These are phyloP conservation scores for Castanea crenata DNA, from an alignment of 306 rosid species.

Conservation along the genomic window DNA sequence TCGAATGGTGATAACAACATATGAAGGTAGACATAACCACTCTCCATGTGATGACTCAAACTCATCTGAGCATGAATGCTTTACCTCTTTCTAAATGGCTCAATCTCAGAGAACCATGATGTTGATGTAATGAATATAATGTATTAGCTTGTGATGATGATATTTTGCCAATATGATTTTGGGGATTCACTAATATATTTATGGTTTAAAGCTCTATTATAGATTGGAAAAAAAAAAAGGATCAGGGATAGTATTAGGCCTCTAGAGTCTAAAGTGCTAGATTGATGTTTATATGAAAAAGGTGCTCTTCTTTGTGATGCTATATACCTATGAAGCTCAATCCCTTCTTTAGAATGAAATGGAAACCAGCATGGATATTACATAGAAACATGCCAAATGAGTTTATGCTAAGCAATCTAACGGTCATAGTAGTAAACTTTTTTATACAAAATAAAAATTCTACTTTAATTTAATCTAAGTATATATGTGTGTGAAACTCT, in stretches of 20 bases:
- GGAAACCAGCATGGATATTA: too few species aligned
- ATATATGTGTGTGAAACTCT: too few species aligned
- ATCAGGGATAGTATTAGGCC: background rate
- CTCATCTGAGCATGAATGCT: constrained; percentile 88
- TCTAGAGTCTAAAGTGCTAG: background rate
- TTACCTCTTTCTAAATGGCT: constrained; percentile 56
- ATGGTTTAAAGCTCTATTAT: background rate
- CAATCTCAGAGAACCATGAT: background rate
- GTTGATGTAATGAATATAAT: background rate
- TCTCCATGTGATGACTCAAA: constrained; percentile 87
- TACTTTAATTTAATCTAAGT: fast-evolving
- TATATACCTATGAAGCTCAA: too few species aligned
- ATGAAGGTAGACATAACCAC: constrained; percentile 99
- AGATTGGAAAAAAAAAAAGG: background rate
- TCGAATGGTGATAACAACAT: constrained; percentile 95
- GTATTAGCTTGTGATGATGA: background rate
- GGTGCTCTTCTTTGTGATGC: too few species aligned
- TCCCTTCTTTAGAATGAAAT: too few species aligned
- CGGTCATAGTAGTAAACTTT: too few species aligned
- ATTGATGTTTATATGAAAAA: too few species aligned
- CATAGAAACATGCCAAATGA: too few species aligned
- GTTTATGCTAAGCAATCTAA: too few species aligned
- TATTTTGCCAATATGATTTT: background rate
- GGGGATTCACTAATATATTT: background rate
- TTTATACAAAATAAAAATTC: too few species aligned